These are phyloP conservation scores for Ceratocystis colombiana DNA, from an alignment of 2,329 filamentous ascomycete genomes.

Conservation along the genomic window DNA sequence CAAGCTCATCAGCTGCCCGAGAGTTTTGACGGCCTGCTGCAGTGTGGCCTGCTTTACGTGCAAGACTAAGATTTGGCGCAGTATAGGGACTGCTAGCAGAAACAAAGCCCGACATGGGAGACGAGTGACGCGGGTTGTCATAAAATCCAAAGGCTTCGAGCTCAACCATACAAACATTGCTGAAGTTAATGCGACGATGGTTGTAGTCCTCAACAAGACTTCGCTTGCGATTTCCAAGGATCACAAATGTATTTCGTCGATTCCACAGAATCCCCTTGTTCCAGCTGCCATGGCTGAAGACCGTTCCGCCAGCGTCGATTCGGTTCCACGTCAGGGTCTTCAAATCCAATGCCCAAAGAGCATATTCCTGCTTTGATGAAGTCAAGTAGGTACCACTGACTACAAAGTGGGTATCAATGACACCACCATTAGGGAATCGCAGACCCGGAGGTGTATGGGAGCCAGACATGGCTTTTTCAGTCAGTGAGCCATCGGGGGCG, in stretches of 20 bases:
- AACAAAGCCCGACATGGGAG: slow-evolving; percentile 70
- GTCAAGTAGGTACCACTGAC: slow-evolving; percentile 96
- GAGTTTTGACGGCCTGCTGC: slow-evolving; percentile 69
- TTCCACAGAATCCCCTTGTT: slow-evolving; percentile 92
- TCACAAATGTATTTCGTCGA: slow-evolving; percentile 86
- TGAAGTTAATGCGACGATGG: slow-evolving; percentile 93
- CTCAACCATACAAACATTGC: slow-evolving; percentile 93
- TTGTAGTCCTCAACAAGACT: slow-evolving; percentile 97
- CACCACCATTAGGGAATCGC: slow-evolving; percentile 87
- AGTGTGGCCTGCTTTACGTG: slow-evolving; percentile 52
- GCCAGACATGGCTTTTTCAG: slow-evolving; percentile 81
- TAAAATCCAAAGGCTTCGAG: slow-evolving; percentile 95
- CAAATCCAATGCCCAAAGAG: slow-evolving; percentile 87
- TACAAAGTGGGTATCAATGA: slow-evolving; percentile 93
- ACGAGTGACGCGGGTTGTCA: slow-evolving; percentile 75
- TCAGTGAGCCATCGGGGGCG: slow-evolving; percentile 68
- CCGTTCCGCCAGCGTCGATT: slow-evolving; percentile 86
- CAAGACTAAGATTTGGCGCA: slow-evolving; percentile 45
- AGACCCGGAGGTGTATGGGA: slow-evolving; percentile 81
- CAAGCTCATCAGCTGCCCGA: slow-evolving; percentile 71
- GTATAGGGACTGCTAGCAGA: slow-evolving; percentile 67
- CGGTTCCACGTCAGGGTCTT: slow-evolving; percentile 84
- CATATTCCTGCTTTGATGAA: slow-evolving; percentile 96
- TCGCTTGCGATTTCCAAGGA: slow-evolving; percentile 84
- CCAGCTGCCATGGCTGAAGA: slow-evolving; percentile 96